These are phyloP conservation scores for Chaetomidium leptoderma DNA, from an alignment of 495 filamentous ascomycete genomes.

Conservation along the genomic window DNA sequence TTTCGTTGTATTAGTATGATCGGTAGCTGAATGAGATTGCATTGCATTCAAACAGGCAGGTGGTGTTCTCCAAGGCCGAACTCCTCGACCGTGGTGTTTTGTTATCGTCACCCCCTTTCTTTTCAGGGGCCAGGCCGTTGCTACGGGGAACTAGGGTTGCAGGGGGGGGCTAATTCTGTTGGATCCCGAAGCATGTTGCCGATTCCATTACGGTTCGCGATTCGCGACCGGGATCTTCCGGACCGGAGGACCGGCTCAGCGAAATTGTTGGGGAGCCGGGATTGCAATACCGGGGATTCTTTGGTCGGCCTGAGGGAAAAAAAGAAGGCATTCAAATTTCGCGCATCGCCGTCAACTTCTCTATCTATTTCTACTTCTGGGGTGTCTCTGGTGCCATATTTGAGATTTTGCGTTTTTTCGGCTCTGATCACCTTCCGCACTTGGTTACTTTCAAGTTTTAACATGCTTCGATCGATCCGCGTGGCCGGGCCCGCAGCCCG, in stretches of 20 bases:
- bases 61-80: not conserved
- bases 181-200: slow-evolving; percentile 5
- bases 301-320: slow-evolving; percentile 12
- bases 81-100: not conserved
- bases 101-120: not conserved
- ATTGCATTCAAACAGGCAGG: not conserved
- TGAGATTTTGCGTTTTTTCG: not conserved
- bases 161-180: not conserved
- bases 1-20: not conserved
- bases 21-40: not conserved
- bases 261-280: slow-evolving; percentile 15
- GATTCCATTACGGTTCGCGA: slow-evolving; percentile 14
- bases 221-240: slow-evolving; percentile 22
- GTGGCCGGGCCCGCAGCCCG: slow-evolving; percentile 37
- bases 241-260: slow-evolving; percentile 14
- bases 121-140: slow-evolving; percentile 9
- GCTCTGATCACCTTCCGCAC: slow-evolving; percentile 9
- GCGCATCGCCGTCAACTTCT: not conserved
- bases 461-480: slow-evolving; percentile 46
- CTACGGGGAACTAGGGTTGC: not conserved
- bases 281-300: not conserved
- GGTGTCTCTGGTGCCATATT: not conserved
- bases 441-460: slow-evolving; percentile 17
- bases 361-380: not conserved
- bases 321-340: not conserved